Conservation (phyloP, 1,139 yeast genomes). For the Yamadazyma membranifaciens region DNA sequence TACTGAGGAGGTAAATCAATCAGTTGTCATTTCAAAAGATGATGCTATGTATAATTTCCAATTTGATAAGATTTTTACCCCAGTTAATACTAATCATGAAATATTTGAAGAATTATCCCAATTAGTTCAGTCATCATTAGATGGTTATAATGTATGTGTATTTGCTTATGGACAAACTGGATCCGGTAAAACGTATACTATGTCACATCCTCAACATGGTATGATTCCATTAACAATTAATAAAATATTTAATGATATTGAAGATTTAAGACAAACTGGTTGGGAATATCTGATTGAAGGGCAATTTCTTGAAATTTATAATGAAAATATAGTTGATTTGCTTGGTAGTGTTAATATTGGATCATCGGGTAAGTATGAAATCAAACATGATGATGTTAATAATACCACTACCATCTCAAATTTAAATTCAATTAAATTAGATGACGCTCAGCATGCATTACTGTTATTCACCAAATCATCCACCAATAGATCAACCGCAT, state of each 20-base stretch:
- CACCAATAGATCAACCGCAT: constrained; percentile 71
- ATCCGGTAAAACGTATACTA: constrained; percentile 91
- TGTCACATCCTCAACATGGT: constrained; percentile 74
- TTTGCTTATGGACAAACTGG: constrained; percentile 99
- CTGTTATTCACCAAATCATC: constrained; percentile 53
- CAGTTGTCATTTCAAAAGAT: constrained; percentile 33
- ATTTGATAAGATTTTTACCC: constrained; percentile 78
- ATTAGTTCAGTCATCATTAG: constrained; percentile 82
- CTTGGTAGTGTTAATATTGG: constrained; percentile 23
- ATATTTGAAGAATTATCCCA: constrained; percentile 86
- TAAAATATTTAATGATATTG: constrained; percentile 66
- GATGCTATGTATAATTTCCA: constrained; percentile 41
- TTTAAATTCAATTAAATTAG: constrained; percentile 49
- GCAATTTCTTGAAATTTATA: constrained; percentile 86
- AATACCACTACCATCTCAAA: constrained; percentile 61
- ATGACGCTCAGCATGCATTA: constrained; percentile 50
- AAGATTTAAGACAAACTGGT: constrained; percentile 49
- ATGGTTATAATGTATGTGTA: constrained; percentile 89
- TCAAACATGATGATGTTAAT: constrained; percentile 62
- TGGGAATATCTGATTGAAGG: constrained; percentile 71
- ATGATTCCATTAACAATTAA: constrained; percentile 77
- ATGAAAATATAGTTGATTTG: constrained; percentile 75
- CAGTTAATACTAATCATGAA: constrained; percentile 50
- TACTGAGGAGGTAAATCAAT: constrained; percentile 50
- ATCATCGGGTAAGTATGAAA: constrained; percentile 53